phyloP scores from a whole-genome alignment of 192 early-diverging fungal species.

The Mortierella claussenii region DNA sequence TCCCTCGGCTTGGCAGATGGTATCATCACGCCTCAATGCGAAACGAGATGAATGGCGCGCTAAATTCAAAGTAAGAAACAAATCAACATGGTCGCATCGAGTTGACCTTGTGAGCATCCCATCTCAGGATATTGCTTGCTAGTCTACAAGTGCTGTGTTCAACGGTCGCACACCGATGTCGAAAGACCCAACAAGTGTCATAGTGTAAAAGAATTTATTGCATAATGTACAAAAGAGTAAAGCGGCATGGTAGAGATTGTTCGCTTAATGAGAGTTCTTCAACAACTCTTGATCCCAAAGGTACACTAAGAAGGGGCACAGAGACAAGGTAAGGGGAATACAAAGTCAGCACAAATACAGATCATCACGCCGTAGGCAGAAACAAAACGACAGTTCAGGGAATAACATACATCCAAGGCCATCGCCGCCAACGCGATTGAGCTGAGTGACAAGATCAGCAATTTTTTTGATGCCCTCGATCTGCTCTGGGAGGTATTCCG shows the following conservation, averaged over 20 bases:
- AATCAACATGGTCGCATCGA: too few species aligned
- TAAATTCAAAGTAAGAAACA: not conserved
- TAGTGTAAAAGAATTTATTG: too few species aligned
- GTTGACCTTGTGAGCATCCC: too few species aligned
- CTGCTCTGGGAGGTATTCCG: conserved; percentile 62
- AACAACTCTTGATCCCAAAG: conserved; percentile 12
- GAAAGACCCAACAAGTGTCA: too few species aligned
- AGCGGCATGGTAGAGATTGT: too few species aligned
- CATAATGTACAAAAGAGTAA: too few species aligned
- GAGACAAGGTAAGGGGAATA: not conserved
- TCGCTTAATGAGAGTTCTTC: not conserved
- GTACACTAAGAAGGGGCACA: not conserved
- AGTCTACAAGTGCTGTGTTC: too few species aligned
- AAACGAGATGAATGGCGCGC: not conserved
- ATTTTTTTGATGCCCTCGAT: conserved; percentile 66
- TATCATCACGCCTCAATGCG: too few species aligned
- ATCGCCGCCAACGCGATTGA: conserved; percentile 66
- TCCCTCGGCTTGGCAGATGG: too few species aligned
- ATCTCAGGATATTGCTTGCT: too few species aligned
- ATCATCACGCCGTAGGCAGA: not conserved
- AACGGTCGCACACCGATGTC: too few species aligned
- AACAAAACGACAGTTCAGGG: not conserved
- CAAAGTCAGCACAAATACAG: not conserved
- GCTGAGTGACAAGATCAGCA: conserved; percentile 64
- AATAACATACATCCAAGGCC: conserved; percentile 45